Evolutionary conservation across 148 eudicot genomes (phyloP).

Genomic region (Tetragonia tetragonoides): DNA sequence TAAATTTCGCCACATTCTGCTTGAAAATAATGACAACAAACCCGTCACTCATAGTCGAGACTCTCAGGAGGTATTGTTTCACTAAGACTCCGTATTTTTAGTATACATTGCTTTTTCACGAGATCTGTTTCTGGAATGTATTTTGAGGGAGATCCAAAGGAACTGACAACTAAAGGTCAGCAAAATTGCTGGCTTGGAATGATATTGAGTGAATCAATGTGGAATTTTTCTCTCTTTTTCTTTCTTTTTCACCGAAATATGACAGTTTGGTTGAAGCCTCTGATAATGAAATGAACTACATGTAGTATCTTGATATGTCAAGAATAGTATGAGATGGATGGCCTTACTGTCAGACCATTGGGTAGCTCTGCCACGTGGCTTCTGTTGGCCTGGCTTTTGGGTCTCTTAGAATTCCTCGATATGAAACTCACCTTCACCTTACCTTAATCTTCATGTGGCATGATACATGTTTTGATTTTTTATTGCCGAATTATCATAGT

Average conservation of each 20-base stretch:
- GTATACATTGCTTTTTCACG: slow-evolving; percentile 1
- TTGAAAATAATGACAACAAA: slow-evolving; percentile 90
- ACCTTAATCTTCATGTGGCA: not conserved
- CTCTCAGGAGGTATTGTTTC: slow-evolving; percentile 76
- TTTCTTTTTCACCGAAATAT: too few species aligned
- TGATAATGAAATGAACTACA: not conserved
- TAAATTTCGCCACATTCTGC: slow-evolving; percentile 82
- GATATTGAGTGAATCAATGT: not conserved
- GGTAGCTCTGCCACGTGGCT: not conserved
- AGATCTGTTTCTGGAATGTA: not conserved
- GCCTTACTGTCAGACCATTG: not conserved
- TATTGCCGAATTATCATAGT: too few species aligned
- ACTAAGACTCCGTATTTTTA: not conserved
- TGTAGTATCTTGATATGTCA: not conserved
- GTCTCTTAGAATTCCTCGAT: not conserved
- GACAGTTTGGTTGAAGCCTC: too few species aligned
- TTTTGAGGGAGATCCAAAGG: not conserved
- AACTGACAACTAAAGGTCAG: not conserved
- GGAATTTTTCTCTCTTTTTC: not conserved
- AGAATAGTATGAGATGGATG: not conserved
- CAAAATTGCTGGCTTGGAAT: not conserved
- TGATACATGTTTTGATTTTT: not conserved
- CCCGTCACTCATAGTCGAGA: slow-evolving; percentile 99
- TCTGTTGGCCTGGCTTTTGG: not conserved
- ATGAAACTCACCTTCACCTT: not conserved